Evolutionary conservation across 768 basidiomycete genomes (phyloP), one percentile per base, ranked within the genome.

Genomic region (Xerocomellus intermedius): DNA sequence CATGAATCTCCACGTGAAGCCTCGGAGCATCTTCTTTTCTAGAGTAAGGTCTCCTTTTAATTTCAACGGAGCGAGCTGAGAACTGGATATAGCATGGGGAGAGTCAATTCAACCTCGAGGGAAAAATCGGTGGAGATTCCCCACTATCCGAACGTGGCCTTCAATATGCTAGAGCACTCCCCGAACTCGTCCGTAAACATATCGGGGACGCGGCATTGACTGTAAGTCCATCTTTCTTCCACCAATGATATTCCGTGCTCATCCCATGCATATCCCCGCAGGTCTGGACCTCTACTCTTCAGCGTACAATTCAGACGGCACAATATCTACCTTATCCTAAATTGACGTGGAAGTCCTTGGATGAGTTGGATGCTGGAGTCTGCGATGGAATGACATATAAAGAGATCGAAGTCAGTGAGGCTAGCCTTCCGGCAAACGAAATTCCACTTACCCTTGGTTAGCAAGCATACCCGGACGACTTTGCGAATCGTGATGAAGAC

Each of bases 311-410:
- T 17, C 93, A 98, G 68, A 99, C 96, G 0, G 95, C 84, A 4
- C 81, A 86, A 37, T 62, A 81, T 58, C 77, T 99, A 17, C 85
- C 89, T 1, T 98, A 93, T 67, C 79, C 86, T 43, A 97, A 98
- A 64, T 75, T 98, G 59, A 98, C 96, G 4, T 99, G 97, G 97
- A 99, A 99, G 71, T 94, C 93, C 2, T 75, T 99, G 49, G 97
- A 99, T 64, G 97, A 99, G 72, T 79, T 99, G 24, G 97, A 99
- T 70, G 97, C 97, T 8, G 97, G 97, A 24, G 97, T 99, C 33
- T 99, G 97, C 66, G 97, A 99, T 72, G 97, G 89, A 16, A 98
- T 99, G 97, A 98, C 97, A 5, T 99, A 99, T 63, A 88, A 93
- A 75, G 96, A 98, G 79, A 98, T 99, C 54, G 95, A 95, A 80